These are phyloP conservation scores for Trametes meyenii DNA, from an alignment of 768 basidiomycete genomes.

Conservation along the genomic window DNA sequence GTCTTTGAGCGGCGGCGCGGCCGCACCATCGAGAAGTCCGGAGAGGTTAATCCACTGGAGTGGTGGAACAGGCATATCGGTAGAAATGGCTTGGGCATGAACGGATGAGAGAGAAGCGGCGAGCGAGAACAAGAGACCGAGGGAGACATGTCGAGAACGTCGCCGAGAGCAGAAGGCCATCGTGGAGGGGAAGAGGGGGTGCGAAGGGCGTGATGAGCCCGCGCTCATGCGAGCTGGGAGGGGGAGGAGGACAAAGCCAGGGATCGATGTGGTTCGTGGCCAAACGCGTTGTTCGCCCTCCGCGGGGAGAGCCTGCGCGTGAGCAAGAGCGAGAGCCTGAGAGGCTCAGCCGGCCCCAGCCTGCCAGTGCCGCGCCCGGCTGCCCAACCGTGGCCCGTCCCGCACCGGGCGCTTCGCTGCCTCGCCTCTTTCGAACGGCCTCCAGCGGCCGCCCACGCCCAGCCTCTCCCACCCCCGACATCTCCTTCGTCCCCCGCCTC, in stretches of 20 bases:
- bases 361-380: neutral
- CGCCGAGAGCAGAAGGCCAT: conserved; percentile 20
- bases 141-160: conserved; percentile 21
- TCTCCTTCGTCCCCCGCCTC: too few species aligned
- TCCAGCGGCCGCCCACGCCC: neutral
- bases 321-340: neutral
- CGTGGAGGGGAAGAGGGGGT: conserved; percentile 2
- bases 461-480: neutral
- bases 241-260: conserved; percentile 24
- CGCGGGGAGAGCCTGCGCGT: neutral
- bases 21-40: conserved; percentile 52
- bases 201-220: conserved; percentile 28
- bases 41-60: conserved; percentile 76
- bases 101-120: conserved; percentile 30
- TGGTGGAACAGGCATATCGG: conserved; percentile 57
- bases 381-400: neutral
- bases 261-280: conserved; percentile 25
- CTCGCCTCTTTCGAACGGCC: conserved; percentile 18
- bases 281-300: conserved; percentile 17
- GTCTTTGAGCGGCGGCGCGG: conserved; percentile 68
- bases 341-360: neutral
- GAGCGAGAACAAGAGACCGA: conserved; percentile 29
- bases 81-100: conserved; percentile 53
- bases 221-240: conserved; percentile 31
- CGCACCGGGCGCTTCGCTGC: conserved; percentile 10